A percentile compares a stretch with the other conserved stretches of the same genome.
Evolutionary conservation across 2,329 filamentous ascomycete genomes (phyloP).

Genomic region (Didymella keratinophila): DNA sequence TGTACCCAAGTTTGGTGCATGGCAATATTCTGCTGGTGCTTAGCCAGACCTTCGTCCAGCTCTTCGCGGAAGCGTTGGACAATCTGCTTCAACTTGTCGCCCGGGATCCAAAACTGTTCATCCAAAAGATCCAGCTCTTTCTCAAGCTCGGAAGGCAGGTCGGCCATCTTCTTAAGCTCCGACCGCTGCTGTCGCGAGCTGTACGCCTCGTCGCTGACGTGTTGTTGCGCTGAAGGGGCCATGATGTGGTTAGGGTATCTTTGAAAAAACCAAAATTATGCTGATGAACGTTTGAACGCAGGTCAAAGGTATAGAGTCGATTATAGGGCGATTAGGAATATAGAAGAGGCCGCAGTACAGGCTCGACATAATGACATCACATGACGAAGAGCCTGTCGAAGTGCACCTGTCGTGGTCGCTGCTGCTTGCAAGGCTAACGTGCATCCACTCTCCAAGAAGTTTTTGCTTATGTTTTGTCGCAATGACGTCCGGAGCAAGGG

Average conservation of each 20-base stretch:
- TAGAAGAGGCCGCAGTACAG: neutral
- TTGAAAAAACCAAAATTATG: neutral
- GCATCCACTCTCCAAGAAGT: slow-evolving; percentile 12
- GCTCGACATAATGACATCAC: slow-evolving; percentile 32
- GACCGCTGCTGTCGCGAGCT: slow-evolving; percentile 33
- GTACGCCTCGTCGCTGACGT: slow-evolving; percentile 16
- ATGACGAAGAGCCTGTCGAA: slow-evolving; percentile 2
- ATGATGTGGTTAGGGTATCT: slow-evolving; percentile 8
- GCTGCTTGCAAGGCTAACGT: slow-evolving; percentile 3
- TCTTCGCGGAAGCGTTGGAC: slow-evolving; percentile 35
- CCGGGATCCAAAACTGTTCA: slow-evolving; percentile 35
- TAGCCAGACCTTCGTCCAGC: slow-evolving; percentile 33
- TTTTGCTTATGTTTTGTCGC: slow-evolving; percentile 15
- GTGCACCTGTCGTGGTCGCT: neutral
- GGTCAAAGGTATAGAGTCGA: neutral
- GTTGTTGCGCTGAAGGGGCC: slow-evolving; percentile 22
- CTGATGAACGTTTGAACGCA: neutral
- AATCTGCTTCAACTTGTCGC: slow-evolving; percentile 33
- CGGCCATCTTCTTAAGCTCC: slow-evolving; percentile 29
- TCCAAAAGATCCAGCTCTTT: slow-evolving; percentile 33
- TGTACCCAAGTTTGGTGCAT: slow-evolving; percentile 99
- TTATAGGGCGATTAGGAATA: neutral
- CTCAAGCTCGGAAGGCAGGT: slow-evolving; percentile 30
- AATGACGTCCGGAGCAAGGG: slow-evolving; percentile 18
- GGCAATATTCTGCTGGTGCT: slow-evolving; percentile 57